phyloP scores from a whole-genome alignment of 768 basidiomycete genomes.

The Suillus luteus region DNA sequence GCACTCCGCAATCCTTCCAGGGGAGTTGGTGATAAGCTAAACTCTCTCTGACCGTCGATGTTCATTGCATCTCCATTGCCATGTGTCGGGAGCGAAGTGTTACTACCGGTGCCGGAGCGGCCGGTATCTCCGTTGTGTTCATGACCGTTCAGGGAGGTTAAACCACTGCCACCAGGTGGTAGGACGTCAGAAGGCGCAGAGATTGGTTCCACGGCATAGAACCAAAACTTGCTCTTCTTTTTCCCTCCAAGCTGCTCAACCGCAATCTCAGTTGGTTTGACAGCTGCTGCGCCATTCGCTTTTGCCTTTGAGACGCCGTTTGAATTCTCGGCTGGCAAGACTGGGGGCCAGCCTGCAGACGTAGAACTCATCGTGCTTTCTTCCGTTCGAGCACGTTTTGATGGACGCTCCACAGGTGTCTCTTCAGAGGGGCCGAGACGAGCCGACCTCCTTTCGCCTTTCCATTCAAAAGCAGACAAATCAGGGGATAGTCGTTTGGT shows the following conservation, averaged over 20 bases:
- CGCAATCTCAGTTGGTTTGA: conserved; percentile 75
- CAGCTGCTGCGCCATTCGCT: conserved; percentile 58
- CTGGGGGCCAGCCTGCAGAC: conserved; percentile 38
- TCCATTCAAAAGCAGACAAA: conserved; percentile 60
- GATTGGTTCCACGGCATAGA: conserved; percentile 80
- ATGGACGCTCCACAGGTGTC: conserved; percentile 49
- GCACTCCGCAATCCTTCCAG: conserved; percentile 20
- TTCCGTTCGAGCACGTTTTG: conserved; percentile 77
- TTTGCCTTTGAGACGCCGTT: conserved; percentile 48
- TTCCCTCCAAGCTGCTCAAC: conserved; percentile 76
- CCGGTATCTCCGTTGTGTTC: conserved; percentile 16
- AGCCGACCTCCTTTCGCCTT: conserved; percentile 72
- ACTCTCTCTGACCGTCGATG: conserved; percentile 25
- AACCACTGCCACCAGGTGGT: conserved; percentile 24
- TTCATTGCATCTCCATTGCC: conserved; percentile 22
- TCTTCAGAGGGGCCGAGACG: conserved; percentile 63
- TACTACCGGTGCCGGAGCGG: conserved; percentile 12
- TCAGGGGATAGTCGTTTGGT: conserved; percentile 54
- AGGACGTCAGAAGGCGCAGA: conserved; percentile 31
- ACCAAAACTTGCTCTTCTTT: conserved; percentile 88
- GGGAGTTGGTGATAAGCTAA: conserved; percentile 19
- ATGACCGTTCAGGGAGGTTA: conserved; percentile 25
- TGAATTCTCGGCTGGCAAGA: conserved; percentile 25
- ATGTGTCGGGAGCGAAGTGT: conserved; percentile 11
- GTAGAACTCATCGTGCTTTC: conserved; percentile 64